Evolutionary conservation across 257 asterid species (phyloP), one percentile per base, ranked within the genome.

Genomic region (Ehretia macrophylla): DNA sequence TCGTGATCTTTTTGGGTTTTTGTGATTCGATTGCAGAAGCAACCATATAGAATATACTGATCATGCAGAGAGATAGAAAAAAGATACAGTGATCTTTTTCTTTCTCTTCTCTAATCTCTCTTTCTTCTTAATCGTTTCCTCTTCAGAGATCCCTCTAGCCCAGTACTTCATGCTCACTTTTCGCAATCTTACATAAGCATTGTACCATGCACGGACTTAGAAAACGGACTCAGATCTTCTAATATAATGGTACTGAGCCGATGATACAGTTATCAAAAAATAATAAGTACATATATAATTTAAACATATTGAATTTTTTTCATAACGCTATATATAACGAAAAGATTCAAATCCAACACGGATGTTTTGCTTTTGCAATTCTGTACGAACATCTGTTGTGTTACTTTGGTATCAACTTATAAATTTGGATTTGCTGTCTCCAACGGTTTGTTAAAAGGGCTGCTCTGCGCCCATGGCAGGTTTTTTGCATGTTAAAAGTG

Each of bases 1-100:
- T 50, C 59, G 65, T 66, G 68, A 70, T 75, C 76, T 48, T 74
- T 74, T 70, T 75, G 45, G 76, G 76, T 61, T 64, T 58, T 48
- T 62, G 80, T 48, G 73, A 65, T 70, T 60, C 59, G 35, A 32
- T 65, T 58, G 56, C 67, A 73, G 72, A 37, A 50, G 57, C 60
- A 32, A 61, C 44, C 47, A 10, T 38, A 38, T 38, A 38, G 9
- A 38, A 38, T 38, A 38, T 8, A 18, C 62, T 44, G 59, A 50
- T 20, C 49, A 56, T 9, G 42, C 37, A 47, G 64, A 55, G 49
- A 56, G 53, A 39, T 19, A 35, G 46, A 46, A 1, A 17, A 23
- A 16, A 20, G 32, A 42, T 56, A 19, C 68, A 14, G 14, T 14
- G n/a, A 5, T 6, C 14, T 17, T 47, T 23, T 0, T 10, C 14